A percentile compares a stretch with the other conserved stretches of the same genome.
Conservation (phyloP, 78 protist genomes). For the Isochrysis galbana region DNA sequence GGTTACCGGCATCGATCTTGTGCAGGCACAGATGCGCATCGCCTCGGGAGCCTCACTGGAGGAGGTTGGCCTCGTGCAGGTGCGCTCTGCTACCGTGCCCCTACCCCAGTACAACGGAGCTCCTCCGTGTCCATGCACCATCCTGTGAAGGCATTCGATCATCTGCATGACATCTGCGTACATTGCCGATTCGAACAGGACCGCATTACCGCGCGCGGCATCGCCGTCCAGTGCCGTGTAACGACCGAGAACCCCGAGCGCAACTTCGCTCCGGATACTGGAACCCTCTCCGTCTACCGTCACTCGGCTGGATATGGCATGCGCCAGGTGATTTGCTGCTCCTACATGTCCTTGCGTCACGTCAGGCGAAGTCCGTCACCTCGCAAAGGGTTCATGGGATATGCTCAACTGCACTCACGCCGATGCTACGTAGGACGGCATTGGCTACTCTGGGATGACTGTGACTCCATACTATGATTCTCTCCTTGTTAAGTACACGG, state of each 20-base stretch:
- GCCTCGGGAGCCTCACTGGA: constrained; percentile 35
- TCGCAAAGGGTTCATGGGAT: no score
- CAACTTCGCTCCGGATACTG: constrained; percentile 45
- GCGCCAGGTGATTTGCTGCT: no score
- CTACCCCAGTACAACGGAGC: no score
- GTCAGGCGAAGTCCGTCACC: no score
- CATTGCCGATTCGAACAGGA: no score
- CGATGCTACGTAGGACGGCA: no score
- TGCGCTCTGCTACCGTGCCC: no score
- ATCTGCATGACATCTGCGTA: no score
- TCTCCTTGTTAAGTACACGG: constrained; percentile 48
- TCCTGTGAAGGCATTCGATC: no score
- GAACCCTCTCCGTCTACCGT: neutral
- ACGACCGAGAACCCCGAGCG: constrained; percentile 62
- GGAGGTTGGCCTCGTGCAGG: constrained; percentile 26
- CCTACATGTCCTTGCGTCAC: no score
- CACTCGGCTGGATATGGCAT: constrained; percentile 57
- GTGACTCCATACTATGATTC: constrained; percentile 67
- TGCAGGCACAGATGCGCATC: constrained; percentile 58
- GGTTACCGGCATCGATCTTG: constrained; percentile 62
- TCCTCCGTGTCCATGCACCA: no score
- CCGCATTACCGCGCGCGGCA: neutral
- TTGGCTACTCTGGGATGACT: neutral
- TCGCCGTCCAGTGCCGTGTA: constrained; percentile 38
- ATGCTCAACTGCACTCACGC: no score